phyloP scores from a whole-genome alignment of 345 rosid genomes.

The Diplotaxis tenuifolia region DNA sequence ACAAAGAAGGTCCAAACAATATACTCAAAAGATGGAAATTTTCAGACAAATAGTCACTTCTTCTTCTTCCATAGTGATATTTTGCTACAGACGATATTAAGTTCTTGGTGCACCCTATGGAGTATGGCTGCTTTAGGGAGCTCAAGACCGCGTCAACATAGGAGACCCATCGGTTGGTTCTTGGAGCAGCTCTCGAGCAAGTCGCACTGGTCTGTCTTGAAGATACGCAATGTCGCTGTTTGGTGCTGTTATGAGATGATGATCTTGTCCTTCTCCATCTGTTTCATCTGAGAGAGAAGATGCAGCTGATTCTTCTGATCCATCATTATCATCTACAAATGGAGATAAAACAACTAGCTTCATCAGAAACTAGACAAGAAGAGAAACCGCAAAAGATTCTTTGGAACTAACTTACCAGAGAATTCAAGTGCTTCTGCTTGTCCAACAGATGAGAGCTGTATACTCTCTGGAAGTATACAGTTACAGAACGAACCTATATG shows the following conservation, averaged over 20 bases:
- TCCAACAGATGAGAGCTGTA: slow-evolving; percentile 69
- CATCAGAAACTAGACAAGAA: not conserved
- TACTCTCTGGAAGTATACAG: slow-evolving; percentile 87
- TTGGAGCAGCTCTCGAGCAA: slow-evolving; percentile 50
- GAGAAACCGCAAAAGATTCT: not conserved
- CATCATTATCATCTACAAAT: slow-evolving; percentile 50
- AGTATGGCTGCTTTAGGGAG: slow-evolving; percentile 8
- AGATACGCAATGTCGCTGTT: slow-evolving; percentile 68
- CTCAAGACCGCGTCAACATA: slow-evolving; percentile 29
- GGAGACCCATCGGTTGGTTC: slow-evolving; percentile 29
- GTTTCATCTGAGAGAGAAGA: slow-evolving; percentile 54
- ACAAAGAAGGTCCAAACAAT: slow-evolving; percentile 9
- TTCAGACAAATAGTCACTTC: slow-evolving; percentile 12
- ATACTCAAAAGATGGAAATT: slow-evolving; percentile 13
- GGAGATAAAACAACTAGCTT: not conserved
- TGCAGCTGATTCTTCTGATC: slow-evolving; percentile 53
- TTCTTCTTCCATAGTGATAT: slow-evolving; percentile 10
- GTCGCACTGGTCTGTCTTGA: slow-evolving; percentile 60
- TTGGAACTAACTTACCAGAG: slow-evolving; percentile 56
- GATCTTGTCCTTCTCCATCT: slow-evolving; percentile 70
- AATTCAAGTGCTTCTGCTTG: slow-evolving; percentile 66
- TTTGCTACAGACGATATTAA: not conserved
- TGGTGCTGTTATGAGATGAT: slow-evolving; percentile 66
- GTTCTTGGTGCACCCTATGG: not conserved
- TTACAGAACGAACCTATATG: slow-evolving; percentile 82